phyloP scores from a whole-genome alignment of 495 filamentous ascomycete species.

The Sphaerosporella brunnea region DNA sequence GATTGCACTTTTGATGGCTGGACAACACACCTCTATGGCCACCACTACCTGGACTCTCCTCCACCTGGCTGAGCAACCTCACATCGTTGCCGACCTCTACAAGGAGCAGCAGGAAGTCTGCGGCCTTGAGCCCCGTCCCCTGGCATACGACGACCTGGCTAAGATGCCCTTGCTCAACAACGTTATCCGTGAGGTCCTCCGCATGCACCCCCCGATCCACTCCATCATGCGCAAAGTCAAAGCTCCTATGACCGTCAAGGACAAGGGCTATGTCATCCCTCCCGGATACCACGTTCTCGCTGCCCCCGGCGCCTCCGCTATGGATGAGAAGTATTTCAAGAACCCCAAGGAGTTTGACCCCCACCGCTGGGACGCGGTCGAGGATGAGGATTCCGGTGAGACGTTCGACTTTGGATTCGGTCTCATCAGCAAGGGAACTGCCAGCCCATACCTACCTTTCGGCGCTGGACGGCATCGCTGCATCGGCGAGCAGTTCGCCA shows the following conservation, averaged over 20 bases:
- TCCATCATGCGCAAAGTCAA: conserved; percentile 76
- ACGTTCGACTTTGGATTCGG: conserved; percentile 88
- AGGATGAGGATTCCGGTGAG: conserved; percentile 44
- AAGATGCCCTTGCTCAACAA: conserved; percentile 51
- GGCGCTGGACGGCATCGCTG: conserved; percentile 86
- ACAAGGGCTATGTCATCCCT: conserved; percentile 63
- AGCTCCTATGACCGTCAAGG: conserved; percentile 56
- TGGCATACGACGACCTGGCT: conserved; percentile 48
- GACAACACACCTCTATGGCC: conserved; percentile 72
- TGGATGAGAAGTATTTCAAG: conserved; percentile 57
- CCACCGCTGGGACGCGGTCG: conserved; percentile 48
- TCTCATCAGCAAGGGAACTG: conserved; percentile 70
- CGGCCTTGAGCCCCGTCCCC: conserved; percentile 42
- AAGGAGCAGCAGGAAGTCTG: conserved; percentile 50
- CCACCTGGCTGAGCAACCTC: conserved; percentile 53
- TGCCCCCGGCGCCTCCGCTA: conserved; percentile 58
- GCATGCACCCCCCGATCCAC: conserved; percentile 66
- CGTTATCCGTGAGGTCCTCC: conserved; percentile 64
- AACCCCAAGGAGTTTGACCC: conserved; percentile 71
- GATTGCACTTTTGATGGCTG: conserved; percentile 79
- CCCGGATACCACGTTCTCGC: conserved; percentile 58
- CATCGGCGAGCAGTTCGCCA: conserved; percentile 95
- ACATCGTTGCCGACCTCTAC: conserved; percentile 57
- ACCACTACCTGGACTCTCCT: conserved; percentile 69
- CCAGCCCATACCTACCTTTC: conserved; percentile 82